Conservation (phyloP, 2,329 filamentous ascomycete species). For the Eutypella sp. region DNA sequence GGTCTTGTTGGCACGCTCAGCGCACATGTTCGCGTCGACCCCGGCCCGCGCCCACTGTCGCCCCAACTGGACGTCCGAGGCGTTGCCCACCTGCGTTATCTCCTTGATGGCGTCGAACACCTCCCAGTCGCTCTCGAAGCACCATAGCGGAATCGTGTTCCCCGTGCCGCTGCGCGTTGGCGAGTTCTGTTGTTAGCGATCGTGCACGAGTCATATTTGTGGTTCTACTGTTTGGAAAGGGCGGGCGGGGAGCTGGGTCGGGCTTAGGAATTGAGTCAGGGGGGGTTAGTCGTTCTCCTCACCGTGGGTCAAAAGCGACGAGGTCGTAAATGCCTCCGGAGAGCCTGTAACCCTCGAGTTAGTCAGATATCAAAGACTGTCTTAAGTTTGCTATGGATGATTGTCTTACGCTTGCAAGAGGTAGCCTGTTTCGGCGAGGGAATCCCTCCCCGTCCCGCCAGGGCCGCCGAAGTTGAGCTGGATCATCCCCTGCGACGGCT, state of each 20-base stretch:
- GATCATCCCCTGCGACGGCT: constrained; percentile 31
- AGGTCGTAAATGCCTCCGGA: constrained; percentile 23
- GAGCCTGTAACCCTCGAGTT: constrained; percentile 11
- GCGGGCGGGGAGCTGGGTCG: no score
- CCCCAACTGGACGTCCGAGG: constrained; percentile 13
- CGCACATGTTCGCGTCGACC: constrained; percentile 20
- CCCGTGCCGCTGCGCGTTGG: constrained; percentile 5
- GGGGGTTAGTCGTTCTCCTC: background rate
- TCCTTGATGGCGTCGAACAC: constrained; percentile 2
- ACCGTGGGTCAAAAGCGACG: constrained; percentile 24
- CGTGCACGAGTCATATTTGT: no score
- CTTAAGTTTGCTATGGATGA: constrained; percentile 12
- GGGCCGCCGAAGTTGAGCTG: constrained; percentile 36
- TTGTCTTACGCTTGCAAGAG: constrained; percentile 15
- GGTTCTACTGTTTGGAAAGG: no score
- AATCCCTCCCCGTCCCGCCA: constrained; percentile 13
- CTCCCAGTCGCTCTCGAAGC: constrained; percentile 7
- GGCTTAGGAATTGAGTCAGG: background rate
- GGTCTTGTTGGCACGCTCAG: constrained; percentile 7
- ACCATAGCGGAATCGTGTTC: constrained; percentile 15
- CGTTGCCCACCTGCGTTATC: constrained; percentile 6
- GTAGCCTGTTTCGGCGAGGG: constrained; percentile 6
- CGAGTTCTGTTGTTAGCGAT: background rate
- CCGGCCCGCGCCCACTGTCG: constrained; percentile 12
- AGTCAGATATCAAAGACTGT: background rate